These are phyloP conservation scores for Austroboletus niveus DNA, from an alignment of 1,284 basidiomycete species.

Conservation along the genomic window DNA sequence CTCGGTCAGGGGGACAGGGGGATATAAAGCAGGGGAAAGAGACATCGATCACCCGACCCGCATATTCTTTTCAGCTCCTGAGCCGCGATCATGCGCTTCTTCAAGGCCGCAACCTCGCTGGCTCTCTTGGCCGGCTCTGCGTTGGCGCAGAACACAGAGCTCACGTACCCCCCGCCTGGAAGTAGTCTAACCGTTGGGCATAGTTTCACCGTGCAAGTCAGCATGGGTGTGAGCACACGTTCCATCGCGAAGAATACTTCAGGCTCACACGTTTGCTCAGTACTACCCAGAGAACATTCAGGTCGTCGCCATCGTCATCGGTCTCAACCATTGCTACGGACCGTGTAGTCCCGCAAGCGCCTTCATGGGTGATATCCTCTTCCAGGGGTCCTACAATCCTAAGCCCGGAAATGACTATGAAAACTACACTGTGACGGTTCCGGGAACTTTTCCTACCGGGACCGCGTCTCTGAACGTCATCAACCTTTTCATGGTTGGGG, in stretches of 20 bases:
- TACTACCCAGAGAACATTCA: constrained; percentile 24
- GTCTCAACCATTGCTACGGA: constrained; percentile 17
- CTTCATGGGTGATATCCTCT: constrained; percentile 22
- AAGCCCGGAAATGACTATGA: neutral
- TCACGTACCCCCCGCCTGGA: constrained; percentile 10
- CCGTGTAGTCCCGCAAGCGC: constrained; percentile 17
- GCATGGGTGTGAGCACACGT: constrained; percentile 17
- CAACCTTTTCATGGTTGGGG: constrained; percentile 30
- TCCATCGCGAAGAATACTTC: neutral
- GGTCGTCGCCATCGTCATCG: constrained; percentile 26
- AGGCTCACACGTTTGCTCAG: constrained; percentile 7
- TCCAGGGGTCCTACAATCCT: constrained; percentile 22
- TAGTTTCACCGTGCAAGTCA: constrained; percentile 18
- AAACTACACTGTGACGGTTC: constrained; percentile 25
- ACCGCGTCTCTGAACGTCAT: constrained; percentile 22
- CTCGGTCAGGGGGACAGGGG: constrained; percentile 17
- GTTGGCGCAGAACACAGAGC: constrained; percentile 17
- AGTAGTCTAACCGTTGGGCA: constrained; percentile 10
- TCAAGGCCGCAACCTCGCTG: constrained; percentile 15
- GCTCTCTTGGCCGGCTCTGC: constrained; percentile 12
- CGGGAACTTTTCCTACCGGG: constrained; percentile 9
- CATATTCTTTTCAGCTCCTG: neutral
- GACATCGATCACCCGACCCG: neutral
- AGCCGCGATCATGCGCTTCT: constrained; percentile 9
- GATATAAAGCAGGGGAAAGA: neutral